Percentiles rank a stretch among this genome's conserved stretches.
These are phyloP conservation scores for Rhizopus sp. DNA, from an alignment of 371 early-diverging fungal species.

Conservation along the genomic window DNA sequence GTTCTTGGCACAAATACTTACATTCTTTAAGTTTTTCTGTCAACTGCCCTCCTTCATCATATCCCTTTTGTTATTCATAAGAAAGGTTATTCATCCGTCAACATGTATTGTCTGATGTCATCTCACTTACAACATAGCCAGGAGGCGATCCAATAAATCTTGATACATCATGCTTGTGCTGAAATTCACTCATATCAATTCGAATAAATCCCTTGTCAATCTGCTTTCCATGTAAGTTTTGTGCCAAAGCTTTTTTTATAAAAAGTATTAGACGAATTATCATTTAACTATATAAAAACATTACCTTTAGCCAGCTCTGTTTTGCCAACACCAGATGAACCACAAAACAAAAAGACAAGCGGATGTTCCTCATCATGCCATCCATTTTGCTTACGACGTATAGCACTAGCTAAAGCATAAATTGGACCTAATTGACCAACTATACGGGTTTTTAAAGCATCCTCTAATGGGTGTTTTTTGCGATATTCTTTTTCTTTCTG, in stretches of 20 bases:
- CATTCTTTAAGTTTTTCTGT: slow-evolving; percentile 70
- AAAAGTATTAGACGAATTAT: slow-evolving; percentile 3
- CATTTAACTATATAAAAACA: slow-evolving; percentile 29
- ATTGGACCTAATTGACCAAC: slow-evolving; percentile 73
- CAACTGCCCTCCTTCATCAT: slow-evolving; percentile 71
- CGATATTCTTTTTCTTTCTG: slow-evolving; percentile 55
- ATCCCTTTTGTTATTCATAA: slow-evolving; percentile 37
- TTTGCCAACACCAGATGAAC: slow-evolving; percentile 76
- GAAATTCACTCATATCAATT: slow-evolving; percentile 75
- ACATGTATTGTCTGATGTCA: background rate
- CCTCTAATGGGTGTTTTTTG: slow-evolving; percentile 57
- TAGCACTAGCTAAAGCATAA: slow-evolving; percentile 60
- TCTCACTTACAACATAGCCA: slow-evolving; percentile 61
- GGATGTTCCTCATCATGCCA: slow-evolving; percentile 70
- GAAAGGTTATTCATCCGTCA: background rate
- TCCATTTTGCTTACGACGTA: slow-evolving; percentile 67
- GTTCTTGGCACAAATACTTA: slow-evolving; percentile 14
- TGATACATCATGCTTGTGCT: slow-evolving; percentile 63
- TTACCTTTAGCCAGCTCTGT: slow-evolving; percentile 72
- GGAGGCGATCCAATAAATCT: slow-evolving; percentile 72
- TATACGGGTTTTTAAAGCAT: slow-evolving; percentile 47
- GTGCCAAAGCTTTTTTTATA: slow-evolving; percentile 34
- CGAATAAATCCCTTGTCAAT: slow-evolving; percentile 61
- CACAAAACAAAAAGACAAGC: slow-evolving; percentile 72
- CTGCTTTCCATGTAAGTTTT: slow-evolving; percentile 52